Evolutionary conservation across 1,139 yeast species (phyloP), one percentile per base, ranked within the genome.

Genomic region (Pichia sp.): DNA sequence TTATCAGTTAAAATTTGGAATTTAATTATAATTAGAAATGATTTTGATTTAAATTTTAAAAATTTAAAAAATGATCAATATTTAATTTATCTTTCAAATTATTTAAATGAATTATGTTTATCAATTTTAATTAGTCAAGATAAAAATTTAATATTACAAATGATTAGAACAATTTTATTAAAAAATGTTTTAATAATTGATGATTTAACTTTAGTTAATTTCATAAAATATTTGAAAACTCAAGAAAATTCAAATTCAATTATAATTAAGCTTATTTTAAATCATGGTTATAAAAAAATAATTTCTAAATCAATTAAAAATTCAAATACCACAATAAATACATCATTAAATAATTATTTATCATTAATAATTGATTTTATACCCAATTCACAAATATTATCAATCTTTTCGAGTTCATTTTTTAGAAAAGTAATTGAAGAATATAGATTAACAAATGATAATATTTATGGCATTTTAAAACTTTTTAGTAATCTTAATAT

Each of bases 391-490:
- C 60, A 60, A 43, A 36, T 48, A 11, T 27, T 36, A 3, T 27
- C 41, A 8, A 38, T 11, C n/a, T 63, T 18, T 49, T 58, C 44
- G 48, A 51, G 26, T 7, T 45, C 50, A 6, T 55, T 63, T 29
- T 64, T 62, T 53, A 62, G 56, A 43, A 37, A 45, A 34, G 54
- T 61, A 3, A 53, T 64, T 42, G 66, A 65, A 53, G 60, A 63
- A 43, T 65, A 61, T 51, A 56, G 68, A 49, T 50, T 65, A 40
- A 45, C 58, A 18, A 56, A 47, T 35, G 68, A 65, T 46, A 65
- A 63, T 48, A 55, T 65, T 31, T 64, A 65, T 51, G 67, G 67
- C 1, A 54, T 65, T 33, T 55, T 61, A 49, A 61, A 62, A 48
- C 53, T 59, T 28, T 53, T 63, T 37, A 51, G 50, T 5, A 40